Percentiles rank a stretch among this genome's conserved stretches.
phyloP scores from a whole-genome alignment of 495 filamentous ascomycete genomes.

The Emericellopsis terricola region DNA sequence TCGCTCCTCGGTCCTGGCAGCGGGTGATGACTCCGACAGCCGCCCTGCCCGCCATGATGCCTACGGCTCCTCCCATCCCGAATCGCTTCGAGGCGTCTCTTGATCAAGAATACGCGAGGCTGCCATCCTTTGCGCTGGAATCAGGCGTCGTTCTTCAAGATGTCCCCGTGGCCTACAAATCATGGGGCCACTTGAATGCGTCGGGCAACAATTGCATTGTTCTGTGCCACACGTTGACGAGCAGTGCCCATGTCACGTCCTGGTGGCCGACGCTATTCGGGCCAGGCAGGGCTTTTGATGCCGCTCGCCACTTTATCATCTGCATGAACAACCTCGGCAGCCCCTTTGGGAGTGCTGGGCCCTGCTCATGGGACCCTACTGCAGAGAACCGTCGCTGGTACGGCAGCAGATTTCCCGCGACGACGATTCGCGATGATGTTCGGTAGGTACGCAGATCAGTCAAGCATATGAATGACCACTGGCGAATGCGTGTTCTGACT shows the following conservation, averaged over 20 bases:
- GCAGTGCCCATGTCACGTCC: conserved; percentile 16
- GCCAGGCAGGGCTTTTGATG: conserved; percentile 15
- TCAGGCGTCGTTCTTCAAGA: conserved; percentile 13
- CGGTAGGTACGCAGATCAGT: conserved; percentile 6
- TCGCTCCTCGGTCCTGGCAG: too few species aligned
- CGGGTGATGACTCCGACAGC: too few species aligned
- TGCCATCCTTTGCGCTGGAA: conserved; percentile 10
- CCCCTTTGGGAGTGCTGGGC: conserved; percentile 16
- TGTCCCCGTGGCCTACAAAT: conserved; percentile 19
- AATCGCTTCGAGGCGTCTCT: background rate
- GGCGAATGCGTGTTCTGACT: conserved; percentile 2
- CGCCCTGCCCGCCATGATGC: too few species aligned
- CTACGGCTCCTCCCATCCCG: background rate
- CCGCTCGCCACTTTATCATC: conserved; percentile 17
- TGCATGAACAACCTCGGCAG: conserved; percentile 18
- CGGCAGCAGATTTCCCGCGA: conserved; percentile 17
- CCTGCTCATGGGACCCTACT: conserved; percentile 8
- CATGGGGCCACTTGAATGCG: conserved; percentile 16
- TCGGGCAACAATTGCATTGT: conserved; percentile 15
- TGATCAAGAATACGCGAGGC: background rate
- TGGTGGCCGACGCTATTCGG: conserved; percentile 19
- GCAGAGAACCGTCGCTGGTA: conserved; percentile 8
- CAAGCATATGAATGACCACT: background rate
- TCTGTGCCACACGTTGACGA: conserved; percentile 20
- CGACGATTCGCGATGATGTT: conserved; percentile 21